A percentile compares a stretch with the other conserved stretches of the same genome.
Evolutionary conservation across 176 grass and related monocot genomes (phyloP).

Genomic region (Aegilops speltoides): DNA sequence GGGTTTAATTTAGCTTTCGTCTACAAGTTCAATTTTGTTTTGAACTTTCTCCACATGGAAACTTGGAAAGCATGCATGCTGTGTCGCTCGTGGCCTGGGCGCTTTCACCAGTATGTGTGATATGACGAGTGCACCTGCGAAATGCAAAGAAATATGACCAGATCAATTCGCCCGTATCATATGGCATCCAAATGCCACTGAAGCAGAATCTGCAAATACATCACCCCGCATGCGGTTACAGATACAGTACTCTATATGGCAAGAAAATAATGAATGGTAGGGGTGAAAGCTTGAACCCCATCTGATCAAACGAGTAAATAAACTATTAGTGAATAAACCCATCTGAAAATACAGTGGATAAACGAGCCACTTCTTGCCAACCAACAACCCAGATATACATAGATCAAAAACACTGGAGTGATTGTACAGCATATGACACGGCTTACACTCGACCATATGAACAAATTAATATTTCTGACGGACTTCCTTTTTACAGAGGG

Average conservation of each 20-base stretch:
- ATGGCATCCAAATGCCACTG: neutral
- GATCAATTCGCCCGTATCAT: neutral
- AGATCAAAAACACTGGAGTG: neutral
- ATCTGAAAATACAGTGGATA: no score
- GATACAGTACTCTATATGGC: no score
- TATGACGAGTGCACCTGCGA: no score
- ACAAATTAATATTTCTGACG: conserved; percentile 7
- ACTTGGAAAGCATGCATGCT: no score
- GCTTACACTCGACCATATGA: conserved; percentile 6
- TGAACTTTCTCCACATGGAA: no score
- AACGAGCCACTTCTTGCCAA: neutral
- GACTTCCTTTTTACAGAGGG: conserved; percentile 35
- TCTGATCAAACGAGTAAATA: no score
- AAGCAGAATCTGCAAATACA: neutral
- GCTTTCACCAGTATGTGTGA: neutral
- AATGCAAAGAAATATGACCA: neutral
- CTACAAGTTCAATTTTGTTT: no score
- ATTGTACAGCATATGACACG: neutral
- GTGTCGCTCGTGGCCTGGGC: neutral
- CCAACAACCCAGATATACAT: neutral
- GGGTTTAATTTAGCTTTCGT: no score
- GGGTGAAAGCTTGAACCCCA: no score
- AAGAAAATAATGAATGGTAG: no score
- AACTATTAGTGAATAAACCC: no score
- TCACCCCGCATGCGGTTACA: neutral